Evolutionary conservation across 139 green algal genomes (phyloP).

Genomic region (Tetradesmus lagerheimii): DNA sequence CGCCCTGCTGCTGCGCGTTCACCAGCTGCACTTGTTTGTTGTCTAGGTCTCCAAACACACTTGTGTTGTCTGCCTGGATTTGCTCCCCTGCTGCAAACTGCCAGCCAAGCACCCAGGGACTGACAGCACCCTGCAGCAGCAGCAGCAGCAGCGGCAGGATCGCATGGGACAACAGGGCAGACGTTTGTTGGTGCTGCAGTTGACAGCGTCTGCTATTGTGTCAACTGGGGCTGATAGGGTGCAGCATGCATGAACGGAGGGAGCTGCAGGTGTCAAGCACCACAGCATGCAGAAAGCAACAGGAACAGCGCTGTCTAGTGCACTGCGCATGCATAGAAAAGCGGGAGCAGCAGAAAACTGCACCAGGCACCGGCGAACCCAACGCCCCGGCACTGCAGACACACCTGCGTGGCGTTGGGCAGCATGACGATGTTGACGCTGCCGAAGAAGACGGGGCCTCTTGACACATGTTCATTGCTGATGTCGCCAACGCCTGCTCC

Average conservation of each 20-base stretch:
- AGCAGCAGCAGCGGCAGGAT: neutral
- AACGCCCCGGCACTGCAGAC: no score
- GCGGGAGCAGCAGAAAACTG: no score
- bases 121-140: neutral
- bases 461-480: neutral
- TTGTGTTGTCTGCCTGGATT: neutral
- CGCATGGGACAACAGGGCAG: neutral
- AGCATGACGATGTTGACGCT: constrained; percentile 33
- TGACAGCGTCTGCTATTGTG: neutral
- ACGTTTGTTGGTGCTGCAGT: neutral
- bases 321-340: no score
- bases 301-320: no score
- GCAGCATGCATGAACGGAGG: neutral
- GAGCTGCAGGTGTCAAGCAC: neutral
- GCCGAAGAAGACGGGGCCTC: constrained; percentile 49
- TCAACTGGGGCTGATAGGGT: neutral
- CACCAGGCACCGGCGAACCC: no score
- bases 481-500: constrained; percentile 50
- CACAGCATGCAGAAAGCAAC: neutral
- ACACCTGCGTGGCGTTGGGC: neutral
- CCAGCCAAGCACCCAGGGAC: constrained; percentile 72
- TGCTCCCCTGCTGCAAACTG: constrained; percentile 59
- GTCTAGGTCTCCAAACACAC: constrained; percentile 48
- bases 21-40: neutral
- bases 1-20: constrained; percentile 8